Conservation (phyloP, 2,329 filamentous ascomycete species). For the Zymoseptoria brevis region DNA sequence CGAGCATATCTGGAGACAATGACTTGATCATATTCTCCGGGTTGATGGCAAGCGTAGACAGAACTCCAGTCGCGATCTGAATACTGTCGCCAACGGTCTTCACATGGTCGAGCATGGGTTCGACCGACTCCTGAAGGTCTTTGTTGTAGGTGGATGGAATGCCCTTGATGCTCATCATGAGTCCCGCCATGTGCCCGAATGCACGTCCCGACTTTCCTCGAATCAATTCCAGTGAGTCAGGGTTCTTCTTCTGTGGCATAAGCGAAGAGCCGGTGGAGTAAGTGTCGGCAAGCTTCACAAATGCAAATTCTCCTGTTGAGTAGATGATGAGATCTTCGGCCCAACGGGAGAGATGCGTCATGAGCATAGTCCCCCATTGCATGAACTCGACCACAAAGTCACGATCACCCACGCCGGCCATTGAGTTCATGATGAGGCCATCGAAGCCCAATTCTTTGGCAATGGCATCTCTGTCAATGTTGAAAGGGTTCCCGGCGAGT, state of each 20-base stretch:
- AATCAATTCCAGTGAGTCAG: constrained; percentile 64
- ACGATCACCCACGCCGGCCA: constrained; percentile 66
- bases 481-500: constrained; percentile 73
- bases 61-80: constrained; percentile 72
- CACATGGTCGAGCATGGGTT: constrained; percentile 77
- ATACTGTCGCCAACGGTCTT: constrained; percentile 76
- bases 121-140: constrained; percentile 79
- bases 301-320: constrained; percentile 66
- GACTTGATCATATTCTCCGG: constrained; percentile 72
- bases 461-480: constrained; percentile 71
- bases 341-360: constrained; percentile 73
- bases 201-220: constrained; percentile 69
- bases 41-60: constrained; percentile 62
- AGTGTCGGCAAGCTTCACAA: constrained; percentile 66
- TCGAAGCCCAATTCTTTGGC: constrained; percentile 75
- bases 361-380: constrained; percentile 70
- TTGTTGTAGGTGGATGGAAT: constrained; percentile 83
- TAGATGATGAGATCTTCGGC: constrained; percentile 83
- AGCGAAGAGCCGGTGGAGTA: constrained; percentile 69
- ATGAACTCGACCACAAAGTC: constrained; percentile 79
- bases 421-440: constrained; percentile 65
- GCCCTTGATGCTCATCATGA: constrained; percentile 69
- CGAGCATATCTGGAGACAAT: constrained; percentile 76
- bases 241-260: constrained; percentile 83
- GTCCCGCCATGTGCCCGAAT: constrained; percentile 73